Base-by-base conservation (phyloP, 805 yeast genomes). In the Torulaspora microellipsoides region DNA sequence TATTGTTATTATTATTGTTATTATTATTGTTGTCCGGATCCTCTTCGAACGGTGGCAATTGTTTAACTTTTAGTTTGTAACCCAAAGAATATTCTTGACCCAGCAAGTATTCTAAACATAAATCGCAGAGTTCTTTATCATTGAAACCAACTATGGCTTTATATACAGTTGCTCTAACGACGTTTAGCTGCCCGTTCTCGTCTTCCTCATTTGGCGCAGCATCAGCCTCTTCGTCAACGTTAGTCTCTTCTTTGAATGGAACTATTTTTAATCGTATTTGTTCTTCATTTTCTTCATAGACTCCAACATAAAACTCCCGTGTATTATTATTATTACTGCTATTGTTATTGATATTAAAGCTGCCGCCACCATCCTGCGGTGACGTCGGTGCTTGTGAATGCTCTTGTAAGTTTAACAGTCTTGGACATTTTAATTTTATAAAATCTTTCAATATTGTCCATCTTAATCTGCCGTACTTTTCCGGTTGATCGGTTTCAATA, bases 391-490 rank as follows among this genome's bases (percentile, higher is more conserved):
- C 15, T 27, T 28, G 11, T 15, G 13, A 15, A 8, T 46, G 36
- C 37, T 46, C 49, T 15, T 51, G 43, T 36, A 52, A 40, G 31
- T 49, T 52, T 20, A 61, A 38, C 38, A 60, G 46, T 30, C 48
- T 53, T 12, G 62, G 62, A 42, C 66, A 62, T 38, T 60, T 61
- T 30, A 56, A 43, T 40, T 67, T 62, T 10, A 69, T 53, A 33
- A 58, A 62, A 46, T 69, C 74, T 48, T 68, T 68, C 13, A 69
- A 40, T 1, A 65, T 63, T 11, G 60, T 64, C 72, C 73, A 69
- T 42, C 63, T 56, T 7, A 63, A 46, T 37, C 61, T 60, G 8
- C 60, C 59, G 43, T 42, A 61, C 36, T 49, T 53, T 12, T 59
- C 63, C 15, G 61, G 49, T 27, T 53, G 51, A 23, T 53, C 49